Evolutionary conservation across 768 basidiomycete species (phyloP).

Genomic region (Trametes cinnabarina): DNA sequence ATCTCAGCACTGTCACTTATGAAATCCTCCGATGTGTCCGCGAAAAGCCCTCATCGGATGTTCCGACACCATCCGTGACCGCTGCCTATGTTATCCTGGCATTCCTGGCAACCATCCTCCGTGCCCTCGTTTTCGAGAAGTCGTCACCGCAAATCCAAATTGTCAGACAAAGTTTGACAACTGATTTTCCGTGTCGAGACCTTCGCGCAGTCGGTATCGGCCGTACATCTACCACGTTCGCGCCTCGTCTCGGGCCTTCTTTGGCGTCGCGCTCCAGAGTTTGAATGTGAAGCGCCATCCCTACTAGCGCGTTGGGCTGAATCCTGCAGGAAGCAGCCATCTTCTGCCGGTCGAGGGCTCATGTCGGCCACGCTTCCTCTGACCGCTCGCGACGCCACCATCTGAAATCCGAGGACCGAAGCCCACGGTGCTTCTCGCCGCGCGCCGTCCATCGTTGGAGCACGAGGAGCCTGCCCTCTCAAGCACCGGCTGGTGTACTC

Average conservation of each 20-base stretch:
- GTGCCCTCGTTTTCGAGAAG: background rate
- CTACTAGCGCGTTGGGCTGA: too few relatives aligned
- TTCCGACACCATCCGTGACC: background rate
- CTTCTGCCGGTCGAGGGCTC: background rate
- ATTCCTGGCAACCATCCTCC: background rate
- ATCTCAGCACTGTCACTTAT: background rate
- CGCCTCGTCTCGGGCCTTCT: too few relatives aligned
- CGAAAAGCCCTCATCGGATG: background rate
- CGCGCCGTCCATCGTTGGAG: background rate
- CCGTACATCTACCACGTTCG: too few relatives aligned
- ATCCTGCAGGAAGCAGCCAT: too few relatives aligned
- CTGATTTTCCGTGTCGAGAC: background rate
- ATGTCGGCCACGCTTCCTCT: background rate
- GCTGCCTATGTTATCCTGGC: background rate
- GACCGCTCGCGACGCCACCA: constrained; percentile 4
- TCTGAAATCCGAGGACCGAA: constrained; percentile 4
- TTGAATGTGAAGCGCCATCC: too few relatives aligned
- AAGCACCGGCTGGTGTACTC: background rate
- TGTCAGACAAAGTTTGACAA: too few relatives aligned
- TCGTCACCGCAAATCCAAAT: background rate
- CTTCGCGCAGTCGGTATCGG: background rate
- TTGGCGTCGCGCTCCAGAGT: too few relatives aligned
- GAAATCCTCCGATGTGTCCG: constrained; percentile 5
- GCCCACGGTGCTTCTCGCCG: background rate
- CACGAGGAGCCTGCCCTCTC: background rate